phyloP scores from a whole-genome alignment of 176 grass and related monocot species.

The Avena sativa region DNA sequence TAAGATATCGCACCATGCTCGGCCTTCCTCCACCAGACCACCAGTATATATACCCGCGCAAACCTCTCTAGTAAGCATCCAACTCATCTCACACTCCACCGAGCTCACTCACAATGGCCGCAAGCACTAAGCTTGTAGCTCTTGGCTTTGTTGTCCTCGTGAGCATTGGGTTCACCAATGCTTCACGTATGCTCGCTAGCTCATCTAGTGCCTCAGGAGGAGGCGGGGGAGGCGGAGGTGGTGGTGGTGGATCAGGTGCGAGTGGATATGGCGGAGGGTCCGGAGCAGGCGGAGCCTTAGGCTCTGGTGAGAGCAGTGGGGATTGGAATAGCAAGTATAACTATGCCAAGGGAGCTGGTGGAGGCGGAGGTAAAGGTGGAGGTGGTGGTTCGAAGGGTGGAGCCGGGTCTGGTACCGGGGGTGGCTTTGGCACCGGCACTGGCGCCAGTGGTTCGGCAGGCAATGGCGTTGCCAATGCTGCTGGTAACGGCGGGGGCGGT shows the following conservation, averaged over 20 bases:
- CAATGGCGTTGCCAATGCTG: slow-evolving; percentile 21
- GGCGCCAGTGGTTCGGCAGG: not conserved
- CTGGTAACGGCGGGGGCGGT: slow-evolving; percentile 25
- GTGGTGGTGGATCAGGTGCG: not conserved
- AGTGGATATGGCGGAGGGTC: slow-evolving; percentile 8
- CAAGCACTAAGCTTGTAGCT: slow-evolving; percentile 40
- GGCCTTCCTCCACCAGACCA: not conserved
- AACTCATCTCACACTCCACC: not conserved
- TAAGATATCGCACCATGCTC: slow-evolving; percentile 15
- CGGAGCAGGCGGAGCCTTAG: not conserved
- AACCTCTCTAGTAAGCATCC: not conserved
- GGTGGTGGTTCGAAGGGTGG: slow-evolving; percentile 48
- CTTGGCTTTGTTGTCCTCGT: slow-evolving; percentile 46
- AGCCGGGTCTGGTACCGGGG: slow-evolving; percentile 13
- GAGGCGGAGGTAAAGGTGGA: slow-evolving; percentile 24
- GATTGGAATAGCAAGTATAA: not conserved
- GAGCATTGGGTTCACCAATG: slow-evolving; percentile 46
- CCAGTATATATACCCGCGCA: slow-evolving; percentile 46
- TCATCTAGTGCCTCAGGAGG: not conserved
- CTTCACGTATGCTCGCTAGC: slow-evolving; percentile 31
- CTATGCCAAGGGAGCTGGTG: slow-evolving; percentile 12
- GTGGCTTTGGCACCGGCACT: slow-evolving; percentile 27
- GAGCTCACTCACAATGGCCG: slow-evolving; percentile 46
- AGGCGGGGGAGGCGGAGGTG: slow-evolving; percentile 22
- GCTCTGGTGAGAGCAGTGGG: not conserved